phyloP scores from a whole-genome alignment of 352 stramenopile species.

The Phytopythium oedochilum region DNA sequence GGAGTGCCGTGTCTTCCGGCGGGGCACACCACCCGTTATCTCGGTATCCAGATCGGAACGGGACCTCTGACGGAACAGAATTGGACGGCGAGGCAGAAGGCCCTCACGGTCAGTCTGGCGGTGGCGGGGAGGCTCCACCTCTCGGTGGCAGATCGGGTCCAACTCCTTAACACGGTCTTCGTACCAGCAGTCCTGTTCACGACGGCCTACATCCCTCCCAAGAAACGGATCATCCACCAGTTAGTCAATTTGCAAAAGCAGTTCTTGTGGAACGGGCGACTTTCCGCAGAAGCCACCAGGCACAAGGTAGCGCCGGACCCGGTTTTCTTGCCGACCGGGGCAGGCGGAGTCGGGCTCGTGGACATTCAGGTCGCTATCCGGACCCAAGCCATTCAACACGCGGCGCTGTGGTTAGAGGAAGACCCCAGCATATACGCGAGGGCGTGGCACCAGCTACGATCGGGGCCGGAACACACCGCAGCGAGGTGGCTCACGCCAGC shows the following conservation, averaged over 20 bases:
- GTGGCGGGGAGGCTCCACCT: not conserved
- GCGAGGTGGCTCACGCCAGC: too few species aligned
- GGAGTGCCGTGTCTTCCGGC: not conserved
- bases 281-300: too few species aligned
- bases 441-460: too few species aligned
- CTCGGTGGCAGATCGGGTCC: not conserved
- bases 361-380: too few species aligned
- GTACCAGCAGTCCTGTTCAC: not conserved
- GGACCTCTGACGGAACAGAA: not conserved
- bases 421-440: too few species aligned
- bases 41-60: not conserved
- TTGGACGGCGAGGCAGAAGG: not conserved
- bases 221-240: not conserved
- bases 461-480: too few species aligned
- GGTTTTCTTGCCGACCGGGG: too few species aligned
- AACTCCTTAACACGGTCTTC: not conserved
- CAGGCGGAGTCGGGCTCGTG: too few species aligned
- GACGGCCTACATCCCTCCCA: not conserved
- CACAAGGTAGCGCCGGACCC: too few species aligned
- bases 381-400: too few species aligned
- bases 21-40: not conserved
- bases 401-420: too few species aligned
- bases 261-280: constrained; percentile 1
- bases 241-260: constrained; percentile 5
- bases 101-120: not conserved